phyloP scores from a whole-genome alignment of 2,329 filamentous ascomycete species.

The Hypoxylon sp. region DNA sequence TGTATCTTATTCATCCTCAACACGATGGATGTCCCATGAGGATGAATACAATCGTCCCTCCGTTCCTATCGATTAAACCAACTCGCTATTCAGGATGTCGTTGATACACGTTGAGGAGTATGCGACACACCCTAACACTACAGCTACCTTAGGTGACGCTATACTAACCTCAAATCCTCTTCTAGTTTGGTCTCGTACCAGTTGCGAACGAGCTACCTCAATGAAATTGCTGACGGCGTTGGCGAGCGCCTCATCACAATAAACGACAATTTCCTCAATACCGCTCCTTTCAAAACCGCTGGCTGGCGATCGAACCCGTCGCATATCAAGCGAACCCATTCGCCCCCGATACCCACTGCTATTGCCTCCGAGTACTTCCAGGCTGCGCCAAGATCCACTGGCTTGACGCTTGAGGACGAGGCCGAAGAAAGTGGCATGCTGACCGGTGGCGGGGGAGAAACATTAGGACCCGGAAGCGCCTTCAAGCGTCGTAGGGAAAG shows the following conservation, averaged over 20 bases:
- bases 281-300: slow-evolving; percentile 83
- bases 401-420: slow-evolving; percentile 75
- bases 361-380: slow-evolving; percentile 88
- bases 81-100: slow-evolving; percentile 44
- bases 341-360: slow-evolving; percentile 85
- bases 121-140: slow-evolving; percentile 15
- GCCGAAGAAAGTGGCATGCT: slow-evolving; percentile 80
- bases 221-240: slow-evolving; percentile 84
- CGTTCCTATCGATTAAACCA: slow-evolving; percentile 10
- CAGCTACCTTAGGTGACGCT: neutral
- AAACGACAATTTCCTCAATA: slow-evolving; percentile 82
- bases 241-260: slow-evolving; percentile 86
- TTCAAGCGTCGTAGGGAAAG: slow-evolving; percentile 72
- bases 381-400: slow-evolving; percentile 70
- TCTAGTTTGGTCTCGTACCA: slow-evolving; percentile 83
- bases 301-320: slow-evolving; percentile 82
- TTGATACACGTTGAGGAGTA: slow-evolving; percentile 52
- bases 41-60: slow-evolving; percentile 21
- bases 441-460: slow-evolving; percentile 75
- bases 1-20: neutral
- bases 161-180: slow-evolving; percentile 34
- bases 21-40: slow-evolving; percentile 28
- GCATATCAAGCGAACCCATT: slow-evolving; percentile 85
- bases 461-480: slow-evolving; percentile 74
- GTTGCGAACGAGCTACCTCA: slow-evolving; percentile 82